Percentiles rank a stretch among this genome's conserved stretches.
Conservation (phyloP, 2,329 filamentous ascomycete genomes). For the Leptosphaerulina australis region DNA sequence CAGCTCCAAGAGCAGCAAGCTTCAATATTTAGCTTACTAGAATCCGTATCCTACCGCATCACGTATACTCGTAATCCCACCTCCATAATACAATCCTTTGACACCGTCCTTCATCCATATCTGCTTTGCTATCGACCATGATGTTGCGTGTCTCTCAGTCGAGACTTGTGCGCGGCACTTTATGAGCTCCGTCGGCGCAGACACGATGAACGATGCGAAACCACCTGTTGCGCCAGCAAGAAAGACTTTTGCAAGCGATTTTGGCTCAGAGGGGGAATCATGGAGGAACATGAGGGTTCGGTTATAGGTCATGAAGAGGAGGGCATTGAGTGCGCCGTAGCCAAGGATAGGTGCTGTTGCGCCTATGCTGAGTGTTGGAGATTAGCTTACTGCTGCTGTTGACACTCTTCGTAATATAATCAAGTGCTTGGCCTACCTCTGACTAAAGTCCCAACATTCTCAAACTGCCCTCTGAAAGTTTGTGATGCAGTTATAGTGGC, state of each 20-base stretch:
- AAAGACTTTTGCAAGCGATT: constrained; percentile 71
- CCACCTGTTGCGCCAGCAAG: constrained; percentile 80
- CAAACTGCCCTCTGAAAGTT: constrained; percentile 42
- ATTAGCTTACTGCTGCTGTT: constrained; percentile 6
- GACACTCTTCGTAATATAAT: too few species aligned
- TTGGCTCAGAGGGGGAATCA: constrained; percentile 29
- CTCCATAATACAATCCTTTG: constrained; percentile 79
- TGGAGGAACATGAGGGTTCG: constrained; percentile 71
- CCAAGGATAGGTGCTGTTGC: constrained; percentile 84
- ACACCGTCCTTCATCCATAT: constrained; percentile 66
- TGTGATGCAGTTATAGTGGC: constrained; percentile 16
- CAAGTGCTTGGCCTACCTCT: constrained; percentile 36
- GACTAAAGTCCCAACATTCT: constrained; percentile 45
- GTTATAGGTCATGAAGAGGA: constrained; percentile 91
- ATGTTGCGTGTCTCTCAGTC: constrained; percentile 50
- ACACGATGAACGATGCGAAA: constrained; percentile 82
- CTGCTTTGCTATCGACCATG: constrained; percentile 67
- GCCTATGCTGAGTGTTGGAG: constrained; percentile 55
- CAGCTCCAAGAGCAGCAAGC: not conserved
- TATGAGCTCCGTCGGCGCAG: constrained; percentile 85
- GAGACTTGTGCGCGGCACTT: constrained; percentile 86
- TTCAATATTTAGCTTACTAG: constrained; percentile 62
- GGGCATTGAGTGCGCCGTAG: constrained; percentile 88
- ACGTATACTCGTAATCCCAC: constrained; percentile 77
- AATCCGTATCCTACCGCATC: constrained; percentile 96